Evolutionary conservation across 2,329 filamentous ascomycete species (phyloP).

Genomic region (Capronia coronata): DNA sequence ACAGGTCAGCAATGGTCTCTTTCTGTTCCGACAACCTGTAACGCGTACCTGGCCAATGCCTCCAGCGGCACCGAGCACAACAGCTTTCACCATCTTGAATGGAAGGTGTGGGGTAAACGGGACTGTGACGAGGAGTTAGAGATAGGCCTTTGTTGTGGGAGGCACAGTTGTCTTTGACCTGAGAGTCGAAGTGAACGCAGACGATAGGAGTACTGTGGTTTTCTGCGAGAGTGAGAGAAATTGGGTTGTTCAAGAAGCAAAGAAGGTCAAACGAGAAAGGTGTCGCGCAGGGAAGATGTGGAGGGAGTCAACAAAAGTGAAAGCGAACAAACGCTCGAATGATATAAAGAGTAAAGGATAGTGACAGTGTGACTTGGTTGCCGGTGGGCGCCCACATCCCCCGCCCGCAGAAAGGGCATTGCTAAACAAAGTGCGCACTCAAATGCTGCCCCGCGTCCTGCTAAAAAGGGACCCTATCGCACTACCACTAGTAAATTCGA

Average conservation of each 20-base stretch:
- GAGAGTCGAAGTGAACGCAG: background rate
- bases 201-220: no score
- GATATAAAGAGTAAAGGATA: no score
- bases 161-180: background rate
- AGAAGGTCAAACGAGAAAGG: background rate
- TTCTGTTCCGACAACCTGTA: background rate
- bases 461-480: no score
- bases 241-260: background rate
- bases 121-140: slow-evolving; percentile 4
- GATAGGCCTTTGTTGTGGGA: background rate
- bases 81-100: slow-evolving; percentile 47
- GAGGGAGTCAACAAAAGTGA: slow-evolving; percentile 2
- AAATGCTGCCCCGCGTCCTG: background rate
- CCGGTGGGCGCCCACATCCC: background rate
- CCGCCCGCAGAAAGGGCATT: background rate
- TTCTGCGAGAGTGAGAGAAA: background rate
- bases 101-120: slow-evolving; percentile 16
- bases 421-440: background rate
- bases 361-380: no score
- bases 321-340: background rate
- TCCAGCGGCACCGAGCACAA: slow-evolving; percentile 91
- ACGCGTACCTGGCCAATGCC: slow-evolving; percentile 86
- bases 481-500: background rate
- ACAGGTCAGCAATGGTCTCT: slow-evolving; percentile 7
- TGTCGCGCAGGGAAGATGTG: background rate